Conservation (phyloP, 495 filamentous ascomycete genomes). For the Neurospora sp. region DNA sequence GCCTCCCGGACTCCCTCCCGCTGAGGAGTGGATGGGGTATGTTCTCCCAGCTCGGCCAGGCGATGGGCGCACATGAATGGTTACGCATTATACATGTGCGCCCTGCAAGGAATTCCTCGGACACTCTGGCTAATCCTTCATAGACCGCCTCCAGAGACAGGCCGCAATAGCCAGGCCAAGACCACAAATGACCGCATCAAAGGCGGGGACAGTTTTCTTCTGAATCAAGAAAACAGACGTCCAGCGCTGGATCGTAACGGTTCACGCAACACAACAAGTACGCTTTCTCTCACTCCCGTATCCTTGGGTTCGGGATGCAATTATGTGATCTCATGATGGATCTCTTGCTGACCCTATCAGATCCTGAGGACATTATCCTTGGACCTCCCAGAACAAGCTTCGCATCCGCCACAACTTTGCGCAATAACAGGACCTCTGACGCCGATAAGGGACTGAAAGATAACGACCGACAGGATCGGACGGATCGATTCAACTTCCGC, state of each 20-base stretch:
- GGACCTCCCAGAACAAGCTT: slow-evolving; percentile 83
- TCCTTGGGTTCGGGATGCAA: background rate
- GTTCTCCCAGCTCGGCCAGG: slow-evolving; percentile 16
- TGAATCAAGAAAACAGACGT: slow-evolving; percentile 45
- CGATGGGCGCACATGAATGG: background rate
- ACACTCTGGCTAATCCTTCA: background rate
- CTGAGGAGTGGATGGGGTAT: slow-evolving; percentile 99
- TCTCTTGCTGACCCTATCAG: slow-evolving; percentile 23
- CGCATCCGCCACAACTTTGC: slow-evolving; percentile 59
- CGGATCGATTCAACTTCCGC: slow-evolving; percentile 58
- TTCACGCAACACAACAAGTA: slow-evolving; percentile 46
- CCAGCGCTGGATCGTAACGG: slow-evolving; percentile 51
- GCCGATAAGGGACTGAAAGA: slow-evolving; percentile 38
- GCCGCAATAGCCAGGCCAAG: slow-evolving; percentile 30
- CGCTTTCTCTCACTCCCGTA: slow-evolving; percentile 3
- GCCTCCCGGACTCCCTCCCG: slow-evolving; percentile 68
- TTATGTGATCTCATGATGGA: background rate
- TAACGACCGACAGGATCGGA: slow-evolving; percentile 48
- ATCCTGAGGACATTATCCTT: slow-evolving; percentile 73
- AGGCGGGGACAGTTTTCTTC: slow-evolving; percentile 27
- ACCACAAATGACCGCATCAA: slow-evolving; percentile 32
- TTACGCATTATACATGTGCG: background rate
- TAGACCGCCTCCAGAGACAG: slow-evolving; percentile 34
- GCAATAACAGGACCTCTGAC: slow-evolving; percentile 38
- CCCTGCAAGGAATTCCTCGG: background rate